These are phyloP conservation scores for Anisodus tanguticus DNA, from an alignment of 257 asterid genomes.

Conservation along the genomic window DNA sequence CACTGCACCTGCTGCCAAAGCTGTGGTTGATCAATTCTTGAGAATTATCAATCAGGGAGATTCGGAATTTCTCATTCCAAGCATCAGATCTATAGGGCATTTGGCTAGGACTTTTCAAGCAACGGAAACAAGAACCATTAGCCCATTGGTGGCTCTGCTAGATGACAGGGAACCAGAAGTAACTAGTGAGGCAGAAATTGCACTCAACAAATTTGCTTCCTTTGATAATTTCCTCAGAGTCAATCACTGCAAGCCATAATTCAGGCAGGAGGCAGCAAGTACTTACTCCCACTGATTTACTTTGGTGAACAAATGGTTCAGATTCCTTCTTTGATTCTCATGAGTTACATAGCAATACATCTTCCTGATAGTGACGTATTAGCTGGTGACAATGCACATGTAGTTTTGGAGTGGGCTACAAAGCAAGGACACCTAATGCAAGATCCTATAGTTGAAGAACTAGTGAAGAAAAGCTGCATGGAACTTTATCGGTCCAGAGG, in stretches of 20 bases:
- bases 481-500: conserved; percentile 4
- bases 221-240: background rate
- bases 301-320: conserved; percentile 21
- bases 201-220: conserved; percentile 4
- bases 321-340: background rate
- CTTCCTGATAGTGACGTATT: background rate
- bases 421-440: conserved; percentile 14
- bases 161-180: conserved; percentile 21
- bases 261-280: conserved; percentile 8
- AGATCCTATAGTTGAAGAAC: background rate
- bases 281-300: conserved; percentile 19
- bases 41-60: background rate
- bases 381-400: background rate
- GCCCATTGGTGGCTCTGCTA: background rate
- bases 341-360: background rate
- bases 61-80: background rate
- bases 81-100: background rate
- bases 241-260: conserved; percentile 25
- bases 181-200: background rate
- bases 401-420: conserved; percentile 18
- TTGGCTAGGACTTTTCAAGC: background rate
- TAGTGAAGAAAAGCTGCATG: background rate
- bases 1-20: background rate
- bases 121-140: background rate
- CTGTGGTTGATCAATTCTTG: background rate